Base-by-base conservation (phyloP, 2,329 filamentous ascomycete species). In the Diaporthe citrichinensis region DNA sequence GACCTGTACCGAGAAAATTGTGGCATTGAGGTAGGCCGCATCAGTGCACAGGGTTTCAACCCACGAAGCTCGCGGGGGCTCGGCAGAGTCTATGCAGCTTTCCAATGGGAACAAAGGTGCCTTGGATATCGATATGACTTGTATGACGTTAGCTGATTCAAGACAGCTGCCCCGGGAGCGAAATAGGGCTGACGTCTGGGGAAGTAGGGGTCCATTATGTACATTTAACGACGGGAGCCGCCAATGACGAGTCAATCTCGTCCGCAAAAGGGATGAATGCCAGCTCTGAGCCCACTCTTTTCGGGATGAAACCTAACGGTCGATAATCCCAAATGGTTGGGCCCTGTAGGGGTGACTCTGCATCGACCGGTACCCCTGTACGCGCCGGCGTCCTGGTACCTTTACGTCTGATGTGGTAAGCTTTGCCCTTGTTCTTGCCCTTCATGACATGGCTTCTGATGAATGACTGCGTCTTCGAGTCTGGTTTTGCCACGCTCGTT, bases 401-500 rank as follows among this genome's bases (percentile, higher is more conserved):
- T 4, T 25, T 34, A 6, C 39, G 7, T 39, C 68, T 73, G 77
- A 71, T 72, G 20, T 68, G 69, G 28, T 78, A 77, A 28, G 71
- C 55, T 69, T 80, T 84, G 14, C 82, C 83, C 44, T 79, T 79
- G 72, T 86, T 86, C 77, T 85, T 86, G 7, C 85, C 85, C 23
- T 82, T 80, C 86, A 87, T 87, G 1, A 86, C 85, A 81, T 85
- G 82, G 75, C 82, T 84, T 62, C 84, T 81, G 77, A 85, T 85
- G 53, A 84, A 75, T 77, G 83, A 84, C 62, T 83, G 82, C 36
- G 80, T 79, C 20, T 81, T 77, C 17, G 80, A 78, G 55, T 83
- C 79, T 4, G 79, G 76, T 61, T 83, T 83, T 34, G 79, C 77
- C 20, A 74, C 68, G 25, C 78, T 77, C 0, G 80, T 82, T 12